Base-by-base conservation (phyloP, 2,329 filamentous ascomycete genomes). In the Ascochyta koolunga region DNA sequence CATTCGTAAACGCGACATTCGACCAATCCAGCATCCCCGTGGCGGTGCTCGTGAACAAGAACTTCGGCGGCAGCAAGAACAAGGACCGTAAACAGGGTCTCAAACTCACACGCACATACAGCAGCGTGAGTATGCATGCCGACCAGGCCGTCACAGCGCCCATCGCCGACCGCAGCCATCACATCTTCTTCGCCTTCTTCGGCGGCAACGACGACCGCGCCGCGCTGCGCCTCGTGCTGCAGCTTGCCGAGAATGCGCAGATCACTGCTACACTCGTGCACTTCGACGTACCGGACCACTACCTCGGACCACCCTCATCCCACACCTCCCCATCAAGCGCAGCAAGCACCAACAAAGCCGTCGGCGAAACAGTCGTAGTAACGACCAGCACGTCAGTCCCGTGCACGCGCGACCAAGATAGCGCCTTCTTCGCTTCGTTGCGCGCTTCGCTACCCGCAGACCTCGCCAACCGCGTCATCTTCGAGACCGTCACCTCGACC, bases 111-210 rank as follows among this genome's bases (percentile, higher is more conserved):
- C 61, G 71, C 15, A 73, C 67, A 8, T 65, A 67, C 48, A 74
- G 70, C 54, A 66, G 56, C 45, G 60, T 70, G 40, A 71, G 68
- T 40, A 68, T 89, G 41, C 80, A 82, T 56, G 86, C 84, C 60
- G 85, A 89, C 47, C 76, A 84, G 10, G 77, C 82, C 0, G 76
- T 83, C 18, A 78, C 82, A 44, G 68, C 68, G 0, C 85, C 88
- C 0, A 81, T 87, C 5, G 79, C 81, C 5, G 85, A 90, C 65
- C 87, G 86, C 56, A 86, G 85, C 31, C 91, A 96, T 69, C 91
- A 93, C 70, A 83, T 98, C 61, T 93, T 96, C 71, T 80, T 96
- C 48, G 89, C 93, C 0, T 98, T 91, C 76, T 87, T 96, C 54
- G 93, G 93, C 16, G 90, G 90, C 8, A 78, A 81, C 1, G 95